phyloP scores from a whole-genome alignment of 148 eudicot genomes.

The Agrostemma githago region DNA sequence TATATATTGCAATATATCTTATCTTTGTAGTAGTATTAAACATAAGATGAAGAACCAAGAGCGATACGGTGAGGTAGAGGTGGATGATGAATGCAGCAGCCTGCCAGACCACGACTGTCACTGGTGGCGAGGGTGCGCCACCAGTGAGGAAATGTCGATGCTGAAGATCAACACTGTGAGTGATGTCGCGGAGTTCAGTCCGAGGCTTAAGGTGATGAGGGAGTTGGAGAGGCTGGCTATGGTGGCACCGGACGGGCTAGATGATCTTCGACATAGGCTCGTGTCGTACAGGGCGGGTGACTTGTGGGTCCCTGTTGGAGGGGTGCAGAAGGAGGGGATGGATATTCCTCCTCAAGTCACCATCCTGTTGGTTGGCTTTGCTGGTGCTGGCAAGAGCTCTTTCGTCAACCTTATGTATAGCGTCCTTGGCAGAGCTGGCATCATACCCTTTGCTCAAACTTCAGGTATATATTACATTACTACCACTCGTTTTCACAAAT shows the following conservation, averaged over 20 bases:
- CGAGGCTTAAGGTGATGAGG: constrained; percentile 39
- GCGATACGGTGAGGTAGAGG: constrained; percentile 1
- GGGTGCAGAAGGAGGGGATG: constrained; percentile 48
- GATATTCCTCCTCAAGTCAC: constrained; percentile 39
- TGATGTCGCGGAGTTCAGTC: constrained; percentile 31
- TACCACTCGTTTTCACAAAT: no score
- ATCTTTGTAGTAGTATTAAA: neutral
- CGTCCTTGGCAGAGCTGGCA: constrained; percentile 58
- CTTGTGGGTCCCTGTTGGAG: constrained; percentile 61
- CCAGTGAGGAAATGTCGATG: constrained; percentile 29
- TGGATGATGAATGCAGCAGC: constrained; percentile 2
- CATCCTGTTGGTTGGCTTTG: constrained; percentile 40
- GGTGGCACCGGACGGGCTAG: constrained; percentile 43
- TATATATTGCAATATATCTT: neutral
- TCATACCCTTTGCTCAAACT: constrained; percentile 59
- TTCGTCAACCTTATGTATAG: constrained; percentile 60
- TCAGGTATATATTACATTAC: constrained; percentile 21
- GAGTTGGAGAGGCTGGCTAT: constrained; percentile 51
- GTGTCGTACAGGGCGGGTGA: constrained; percentile 52
- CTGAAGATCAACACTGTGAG: constrained; percentile 18
- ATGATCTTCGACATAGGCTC: constrained; percentile 53
- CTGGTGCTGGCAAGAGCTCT: constrained; percentile 56
- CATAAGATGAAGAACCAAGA: constrained; percentile 13
- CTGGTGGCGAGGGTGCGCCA: constrained; percentile 43
- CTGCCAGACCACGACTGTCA: constrained; percentile 14